A percentile compares a stretch with the other conserved stretches of the same genome.
These are phyloP conservation scores for Coelastrella sp. DNA, from an alignment of 139 green algal species.

Conservation along the genomic window DNA sequence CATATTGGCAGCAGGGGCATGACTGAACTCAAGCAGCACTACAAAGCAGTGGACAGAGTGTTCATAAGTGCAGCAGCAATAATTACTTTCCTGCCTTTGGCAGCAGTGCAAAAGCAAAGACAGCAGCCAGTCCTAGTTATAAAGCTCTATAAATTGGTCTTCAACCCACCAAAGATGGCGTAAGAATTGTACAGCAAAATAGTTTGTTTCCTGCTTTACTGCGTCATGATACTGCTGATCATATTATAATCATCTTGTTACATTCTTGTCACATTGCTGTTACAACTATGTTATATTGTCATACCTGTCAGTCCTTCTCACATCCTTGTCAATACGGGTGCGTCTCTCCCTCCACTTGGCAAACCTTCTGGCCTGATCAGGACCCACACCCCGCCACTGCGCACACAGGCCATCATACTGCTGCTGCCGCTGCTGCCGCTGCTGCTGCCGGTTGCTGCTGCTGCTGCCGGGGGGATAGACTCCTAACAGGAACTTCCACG, in stretches of 20 bases:
- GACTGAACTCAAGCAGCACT: neutral
- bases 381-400: conserved; percentile 84
- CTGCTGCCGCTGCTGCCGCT: conserved; percentile 38
- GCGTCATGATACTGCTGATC: too few relatives aligned
- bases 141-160: too few relatives aligned
- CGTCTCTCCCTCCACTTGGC: conserved; percentile 81
- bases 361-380: conserved; percentile 75
- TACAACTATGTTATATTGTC: neutral
- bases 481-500: conserved; percentile 90
- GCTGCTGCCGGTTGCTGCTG: conserved; percentile 35
- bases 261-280: neutral
- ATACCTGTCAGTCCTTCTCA: conserved; percentile 77
- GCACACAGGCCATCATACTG: conserved; percentile 69
- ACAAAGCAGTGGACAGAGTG: neutral
- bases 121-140: too few relatives aligned
- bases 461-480: conserved; percentile 67
- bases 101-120: too few relatives aligned
- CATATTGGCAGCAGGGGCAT: neutral
- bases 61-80: neutral
- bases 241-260: neutral
- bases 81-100: too few relatives aligned
- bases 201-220: too few relatives aligned
- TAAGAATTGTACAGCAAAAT: too few relatives aligned
- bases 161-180: too few relatives aligned
- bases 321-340: conserved; percentile 88